A percentile compares a stretch with the other conserved stretches of the same genome.
These are phyloP conservation scores for Esteya vermicola DNA, from an alignment of 2,329 filamentous ascomycete species.

Conservation along the genomic window DNA sequence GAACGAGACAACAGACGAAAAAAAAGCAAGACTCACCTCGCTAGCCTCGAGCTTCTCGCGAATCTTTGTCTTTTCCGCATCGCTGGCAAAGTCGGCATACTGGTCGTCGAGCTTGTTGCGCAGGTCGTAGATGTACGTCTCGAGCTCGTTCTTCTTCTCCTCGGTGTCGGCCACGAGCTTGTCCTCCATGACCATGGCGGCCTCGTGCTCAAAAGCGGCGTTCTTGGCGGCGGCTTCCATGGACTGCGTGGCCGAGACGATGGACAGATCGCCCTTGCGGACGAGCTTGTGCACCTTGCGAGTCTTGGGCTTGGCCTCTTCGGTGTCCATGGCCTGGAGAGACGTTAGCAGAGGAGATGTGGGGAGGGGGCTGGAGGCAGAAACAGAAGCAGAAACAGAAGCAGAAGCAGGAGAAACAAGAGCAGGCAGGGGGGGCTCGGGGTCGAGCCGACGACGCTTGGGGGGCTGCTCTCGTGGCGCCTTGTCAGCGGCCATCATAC, in stretches of 20 bases:
- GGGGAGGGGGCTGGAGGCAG: not conserved
- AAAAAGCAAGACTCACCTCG: conserved; percentile 68
- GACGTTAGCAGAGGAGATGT: not conserved
- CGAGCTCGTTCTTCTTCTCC: conserved; percentile 99
- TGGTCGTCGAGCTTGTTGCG: conserved; percentile 89
- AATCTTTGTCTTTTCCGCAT: conserved; percentile 41
- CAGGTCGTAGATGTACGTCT: conserved; percentile 93
- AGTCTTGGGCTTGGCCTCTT: conserved; percentile 54
- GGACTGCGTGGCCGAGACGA: conserved; percentile 69
- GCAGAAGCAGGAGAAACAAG: not conserved
- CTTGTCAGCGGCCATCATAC: too few relatives aligned
- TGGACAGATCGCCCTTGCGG: conserved; percentile 87
- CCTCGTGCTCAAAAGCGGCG: conserved; percentile 65
- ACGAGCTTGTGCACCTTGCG: conserved; percentile 99
- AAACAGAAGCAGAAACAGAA: not conserved
- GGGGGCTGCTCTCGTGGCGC: not conserved
- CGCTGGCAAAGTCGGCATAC: conserved; percentile 42
- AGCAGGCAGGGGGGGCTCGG: too few relatives aligned
- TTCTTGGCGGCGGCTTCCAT: conserved; percentile 58
- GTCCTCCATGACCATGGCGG: conserved; percentile 90
- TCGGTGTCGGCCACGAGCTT: conserved; percentile 97
- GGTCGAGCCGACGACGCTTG: conserved; percentile 1
- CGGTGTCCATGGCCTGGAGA: conserved; percentile 70
- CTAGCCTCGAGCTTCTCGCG: conserved; percentile 67
- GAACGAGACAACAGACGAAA: conserved; percentile 10